Percentiles rank a stretch among this genome's conserved stretches.
phyloP scores from a whole-genome alignment of 2,329 filamentous ascomycete genomes.

The Curvularia sp. region DNA sequence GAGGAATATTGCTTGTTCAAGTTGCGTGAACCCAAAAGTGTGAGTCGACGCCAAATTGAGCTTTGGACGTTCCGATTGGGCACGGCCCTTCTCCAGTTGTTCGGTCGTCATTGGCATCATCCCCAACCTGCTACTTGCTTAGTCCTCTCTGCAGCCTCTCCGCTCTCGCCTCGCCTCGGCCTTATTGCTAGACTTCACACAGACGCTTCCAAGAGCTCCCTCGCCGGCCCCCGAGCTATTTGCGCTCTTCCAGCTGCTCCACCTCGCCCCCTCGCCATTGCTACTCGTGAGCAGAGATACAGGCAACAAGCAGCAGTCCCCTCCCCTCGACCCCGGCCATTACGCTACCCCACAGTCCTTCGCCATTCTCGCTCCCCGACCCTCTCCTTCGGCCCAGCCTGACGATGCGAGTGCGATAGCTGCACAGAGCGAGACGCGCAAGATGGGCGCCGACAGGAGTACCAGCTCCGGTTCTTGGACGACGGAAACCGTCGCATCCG shows the following conservation, averaged over 20 bases:
- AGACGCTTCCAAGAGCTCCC: slow-evolving; percentile 1
- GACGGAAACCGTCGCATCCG: slow-evolving; percentile 43
- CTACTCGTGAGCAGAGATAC: slow-evolving; percentile 1
- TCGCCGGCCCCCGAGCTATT: not conserved
- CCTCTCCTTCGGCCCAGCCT: slow-evolving; percentile 28
- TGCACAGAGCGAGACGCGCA: slow-evolving; percentile 39
- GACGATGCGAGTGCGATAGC: slow-evolving; percentile 48
- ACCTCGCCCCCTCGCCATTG: not conserved
- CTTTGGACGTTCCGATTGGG: slow-evolving; percentile 18
- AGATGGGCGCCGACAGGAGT: slow-evolving; percentile 37
- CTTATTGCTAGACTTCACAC: slow-evolving; percentile 5
- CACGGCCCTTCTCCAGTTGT: slow-evolving; percentile 17
- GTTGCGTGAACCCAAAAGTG: slow-evolving; percentile 5
- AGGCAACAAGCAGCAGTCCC: slow-evolving; percentile 2
- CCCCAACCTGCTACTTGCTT: slow-evolving; percentile 40
- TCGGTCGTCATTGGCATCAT: slow-evolving; percentile 33
- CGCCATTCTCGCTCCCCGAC: slow-evolving; percentile 51
- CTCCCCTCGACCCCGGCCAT: slow-evolving; percentile 2
- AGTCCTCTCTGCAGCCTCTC: slow-evolving; percentile 4
- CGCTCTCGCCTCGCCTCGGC: slow-evolving; percentile 16
- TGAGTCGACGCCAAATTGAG: slow-evolving; percentile 19
- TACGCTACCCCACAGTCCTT: slow-evolving; percentile 35
- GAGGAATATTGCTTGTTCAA: slow-evolving; percentile 12
- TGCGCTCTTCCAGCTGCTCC: not conserved
- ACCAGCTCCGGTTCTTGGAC: slow-evolving; percentile 29